These are phyloP conservation scores for Acer campestre DNA, from an alignment of 345 rosid species.

Conservation along the genomic window DNA sequence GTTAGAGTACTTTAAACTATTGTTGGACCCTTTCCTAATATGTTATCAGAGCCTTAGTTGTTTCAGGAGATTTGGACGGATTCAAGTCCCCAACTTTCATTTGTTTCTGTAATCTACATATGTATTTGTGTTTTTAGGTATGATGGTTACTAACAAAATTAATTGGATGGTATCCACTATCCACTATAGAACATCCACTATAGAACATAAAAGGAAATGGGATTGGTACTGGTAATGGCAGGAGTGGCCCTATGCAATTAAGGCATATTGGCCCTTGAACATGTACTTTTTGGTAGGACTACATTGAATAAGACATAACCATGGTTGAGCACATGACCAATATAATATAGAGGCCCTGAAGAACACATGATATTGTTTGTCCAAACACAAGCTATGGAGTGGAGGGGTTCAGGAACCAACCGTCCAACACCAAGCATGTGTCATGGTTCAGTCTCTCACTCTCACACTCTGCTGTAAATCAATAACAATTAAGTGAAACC, in stretches of 20 bases:
- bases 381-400: not conserved
- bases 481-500: not conserved
- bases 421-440: not conserved
- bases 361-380: not conserved
- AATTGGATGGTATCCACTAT: not conserved
- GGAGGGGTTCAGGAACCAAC: not conserved
- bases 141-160: too few relatives aligned
- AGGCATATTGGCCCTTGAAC: not conserved
- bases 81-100: too few relatives aligned
- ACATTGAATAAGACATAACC: not conserved
- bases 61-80: fast-evolving
- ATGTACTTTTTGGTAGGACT: not conserved
- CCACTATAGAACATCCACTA: not conserved
- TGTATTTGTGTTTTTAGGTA: too few relatives aligned
- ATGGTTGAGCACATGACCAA: not conserved
- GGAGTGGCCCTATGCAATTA: conserved; percentile 3
- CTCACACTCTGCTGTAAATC: not conserved
- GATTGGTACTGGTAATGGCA: not conserved
- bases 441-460: not conserved
- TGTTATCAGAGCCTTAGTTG: too few relatives aligned
- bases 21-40: too few relatives aligned
- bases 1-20: too few relatives aligned
- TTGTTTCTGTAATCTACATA: too few relatives aligned
- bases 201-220: not conserved
- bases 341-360: too few relatives aligned